phyloP scores from a whole-genome alignment of 2,329 filamentous ascomycete species.

The Tolypocladium pustulatum region DNA sequence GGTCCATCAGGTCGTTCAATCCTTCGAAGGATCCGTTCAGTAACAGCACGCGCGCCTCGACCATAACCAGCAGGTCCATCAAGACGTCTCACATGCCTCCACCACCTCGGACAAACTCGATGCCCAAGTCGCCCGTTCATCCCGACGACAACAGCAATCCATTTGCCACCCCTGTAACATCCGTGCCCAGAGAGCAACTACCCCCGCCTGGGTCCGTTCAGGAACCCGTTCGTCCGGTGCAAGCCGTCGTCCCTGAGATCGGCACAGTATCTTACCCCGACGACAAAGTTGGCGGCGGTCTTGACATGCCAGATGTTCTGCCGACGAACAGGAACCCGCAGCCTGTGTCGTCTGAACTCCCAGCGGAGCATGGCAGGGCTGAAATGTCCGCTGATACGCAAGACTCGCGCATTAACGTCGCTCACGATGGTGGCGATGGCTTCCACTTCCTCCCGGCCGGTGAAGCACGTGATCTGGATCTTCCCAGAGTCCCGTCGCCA shows the following conservation, averaged over 20 bases:
- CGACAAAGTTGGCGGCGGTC: slow-evolving; percentile 9
- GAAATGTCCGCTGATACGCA: background rate
- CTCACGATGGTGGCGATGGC: slow-evolving; percentile 8
- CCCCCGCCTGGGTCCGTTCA: slow-evolving; percentile 9
- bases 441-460: slow-evolving; percentile 16
- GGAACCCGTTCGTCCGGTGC: slow-evolving; percentile 17
- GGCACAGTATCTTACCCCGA: slow-evolving; percentile 22
- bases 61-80: slow-evolving; percentile 13
- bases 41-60: slow-evolving; percentile 24
- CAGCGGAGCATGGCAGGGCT: slow-evolving; percentile 2
- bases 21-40: slow-evolving; percentile 31
- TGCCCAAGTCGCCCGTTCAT: slow-evolving; percentile 28
- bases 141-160: slow-evolving; percentile 23
- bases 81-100: slow-evolving; percentile 17
- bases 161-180: slow-evolving; percentile 22
- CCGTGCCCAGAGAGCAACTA: slow-evolving; percentile 15
- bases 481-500: slow-evolving; percentile 19
- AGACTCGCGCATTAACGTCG: slow-evolving; percentile 7
- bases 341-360: slow-evolving; percentile 6
- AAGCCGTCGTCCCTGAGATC: slow-evolving; percentile 28
- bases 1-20: slow-evolving; percentile 43
- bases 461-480: slow-evolving; percentile 24
- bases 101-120: slow-evolving; percentile 29
- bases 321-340: slow-evolving; percentile 19
- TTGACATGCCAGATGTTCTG: slow-evolving; percentile 16